Evolutionary conservation across 192 early-diverging fungal species (phyloP).

Genomic region (Mortierella antarctica): DNA sequence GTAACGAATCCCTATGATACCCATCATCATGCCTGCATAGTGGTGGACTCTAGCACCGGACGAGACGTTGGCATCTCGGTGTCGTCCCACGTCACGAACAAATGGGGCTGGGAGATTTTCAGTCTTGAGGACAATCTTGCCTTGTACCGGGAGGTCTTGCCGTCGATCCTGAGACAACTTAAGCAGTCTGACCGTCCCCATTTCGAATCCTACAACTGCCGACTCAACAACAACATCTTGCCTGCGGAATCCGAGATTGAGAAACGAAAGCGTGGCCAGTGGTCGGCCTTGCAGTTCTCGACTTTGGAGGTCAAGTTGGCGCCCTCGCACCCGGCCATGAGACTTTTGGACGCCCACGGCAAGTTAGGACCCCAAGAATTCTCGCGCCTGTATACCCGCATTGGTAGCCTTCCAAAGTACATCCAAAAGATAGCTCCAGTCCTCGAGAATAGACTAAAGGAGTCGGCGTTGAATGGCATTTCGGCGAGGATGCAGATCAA

Average conservation of each 20-base stretch:
- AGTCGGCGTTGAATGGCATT: constrained; percentile 7
- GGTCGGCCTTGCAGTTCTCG: neutral
- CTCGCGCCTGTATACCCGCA: constrained; percentile 13
- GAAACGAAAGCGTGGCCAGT: neutral
- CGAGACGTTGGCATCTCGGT: constrained; percentile 10
- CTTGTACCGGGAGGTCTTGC: neutral
- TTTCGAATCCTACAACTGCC: constrained; percentile 8
- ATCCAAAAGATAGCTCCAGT: constrained; percentile 25
- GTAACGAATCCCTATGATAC: neutral
- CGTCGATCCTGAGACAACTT: constrained; percentile 1
- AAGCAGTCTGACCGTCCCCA: constrained; percentile 16
- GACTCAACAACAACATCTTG: constrained; percentile 11
- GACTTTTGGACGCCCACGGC: neutral
- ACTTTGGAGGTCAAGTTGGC: constrained; percentile 2
- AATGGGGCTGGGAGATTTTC: constrained; percentile 16
- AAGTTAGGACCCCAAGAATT: neutral
- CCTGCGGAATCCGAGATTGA: constrained; percentile 13
- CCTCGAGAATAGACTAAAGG: constrained; percentile 21
- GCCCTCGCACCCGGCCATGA: neutral
- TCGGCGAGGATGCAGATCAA: constrained; percentile 7
- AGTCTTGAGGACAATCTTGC: neutral
- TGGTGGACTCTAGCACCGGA: constrained; percentile 13
- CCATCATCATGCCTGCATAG: constrained; percentile 10
- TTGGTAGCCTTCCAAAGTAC: constrained; percentile 14
- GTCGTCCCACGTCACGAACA: neutral